Evolutionary conservation across 805 yeast species (phyloP), one percentile per base, ranked within the genome.

Genomic region (Wickerhamomyces subpelliculosus): DNA sequence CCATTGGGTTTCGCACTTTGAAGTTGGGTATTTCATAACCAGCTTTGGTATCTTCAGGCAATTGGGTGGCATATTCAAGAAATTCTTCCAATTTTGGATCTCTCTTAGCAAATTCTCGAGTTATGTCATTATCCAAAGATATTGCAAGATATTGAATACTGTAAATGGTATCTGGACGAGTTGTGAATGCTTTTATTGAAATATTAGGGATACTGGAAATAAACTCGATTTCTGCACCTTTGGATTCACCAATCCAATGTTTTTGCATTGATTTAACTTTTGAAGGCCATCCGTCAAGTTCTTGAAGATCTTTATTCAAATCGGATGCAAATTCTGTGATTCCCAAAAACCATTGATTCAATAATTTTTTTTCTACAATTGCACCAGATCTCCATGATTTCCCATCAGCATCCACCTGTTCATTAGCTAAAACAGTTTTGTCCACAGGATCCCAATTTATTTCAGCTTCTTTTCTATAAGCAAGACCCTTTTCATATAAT

Each of bases 381-480:
- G 97, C 98, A 5, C 98, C 98, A 3, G 96, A 87, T 58, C 98
- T 74, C 98, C 98, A 93, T 0, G 97, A 87, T 39, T 79, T 68
- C 1, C 98, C 98, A 32, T 85, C 74, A 2, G 80, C 58, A 58
- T 93, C 98, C 3, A 93, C 97, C 60, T 93, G 98, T 61, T 93
- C 98, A 56, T 84, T 93, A 3, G 98, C 98, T 42, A 93, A 67
- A 2, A 93, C 98, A 0, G 98, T 93, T 46, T 82, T 75, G 52
- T 93, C 98, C 0, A 93, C 75, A 0, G 98, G 98, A 60, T 93
- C 98, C 98, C 98, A 93, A 55, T 93, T 93, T 42, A 93, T 93
- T 49, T 81, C 88, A 0, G 96, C 95, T 34, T 79, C 78, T 34
- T 81, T 80, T 46, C 89, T 71, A 53, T 93, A 90, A 0, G 97